Evolutionary conservation across 345 rosid genomes (phyloP), one percentile per base, ranked within the genome.

Genomic region (Gossypium australe): DNA sequence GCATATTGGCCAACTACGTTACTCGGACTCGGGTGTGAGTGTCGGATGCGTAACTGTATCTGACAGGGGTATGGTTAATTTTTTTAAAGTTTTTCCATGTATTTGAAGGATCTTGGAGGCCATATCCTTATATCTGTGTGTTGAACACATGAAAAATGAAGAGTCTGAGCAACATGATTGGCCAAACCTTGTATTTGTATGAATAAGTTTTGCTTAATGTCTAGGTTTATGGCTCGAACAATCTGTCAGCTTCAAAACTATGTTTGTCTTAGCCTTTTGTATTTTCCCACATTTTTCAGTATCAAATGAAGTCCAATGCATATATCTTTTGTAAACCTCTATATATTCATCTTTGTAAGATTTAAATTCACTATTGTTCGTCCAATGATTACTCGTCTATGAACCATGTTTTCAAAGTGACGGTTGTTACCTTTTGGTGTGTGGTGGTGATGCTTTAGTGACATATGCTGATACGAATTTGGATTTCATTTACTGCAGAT

Each of bases 401-500:
- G 17, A 65, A 11, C 70, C 51, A 4, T 67, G 56, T 22, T 47
- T 48, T 24, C 41, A 22, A 44, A 20, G 3, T 8, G 57, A 67
- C 3, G 41, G 41, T 48, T 47, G 24, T 49, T 49, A 16, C 22
- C 22, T 16, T 24, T 14, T 48, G n/a, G 58, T 49, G 2, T 68
- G 49, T 68, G 72, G 3, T 25, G 22, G 11, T 2, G 18, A 49
- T 25, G 43, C 24, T 49, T 68, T 14, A 16, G 44, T 29, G 12
- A 56, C 16, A 22, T 60, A 10, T 13, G 55, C 17, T 66, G 65
- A 66, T 56, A 43, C 9, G 1, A 66, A 24, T 67, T 67, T 56
- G 68, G 45, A 24, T 9, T 70, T 3, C 76, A 24, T 73, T 75
- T 71, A 76, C 66, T 75, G 82, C 86, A 76, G 98, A 83, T 81